phyloP scores from a whole-genome alignment of 441 rosid species.

The Flueggea neowawraea region DNA sequence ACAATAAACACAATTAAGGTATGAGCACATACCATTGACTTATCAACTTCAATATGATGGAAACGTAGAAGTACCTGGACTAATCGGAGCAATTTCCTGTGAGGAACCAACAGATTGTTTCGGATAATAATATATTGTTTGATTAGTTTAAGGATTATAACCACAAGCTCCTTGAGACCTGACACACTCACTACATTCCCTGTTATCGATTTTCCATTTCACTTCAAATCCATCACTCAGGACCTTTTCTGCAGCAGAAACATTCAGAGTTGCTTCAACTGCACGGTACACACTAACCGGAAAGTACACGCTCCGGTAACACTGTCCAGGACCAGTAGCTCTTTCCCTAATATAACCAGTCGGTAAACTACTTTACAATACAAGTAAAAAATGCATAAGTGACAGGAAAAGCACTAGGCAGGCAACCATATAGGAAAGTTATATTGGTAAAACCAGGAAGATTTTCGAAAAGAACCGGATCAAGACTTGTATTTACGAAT shows the following conservation, averaged over 20 bases:
- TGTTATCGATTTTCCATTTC: slow-evolving; percentile 23
- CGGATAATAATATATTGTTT: slow-evolving; percentile 22
- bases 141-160: background rate
- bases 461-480: slow-evolving; percentile 18
- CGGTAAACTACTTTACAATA: background rate
- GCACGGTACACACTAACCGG: slow-evolving; percentile 6
- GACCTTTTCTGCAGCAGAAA: background rate
- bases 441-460: slow-evolving; percentile 12
- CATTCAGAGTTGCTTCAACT: background rate
- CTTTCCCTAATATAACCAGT: background rate
- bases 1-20: too few species aligned
- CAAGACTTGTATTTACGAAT: slow-evolving; percentile 20
- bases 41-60: too few species aligned
- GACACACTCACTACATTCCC: slow-evolving; percentile 26
- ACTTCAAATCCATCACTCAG: slow-evolving; percentile 42
- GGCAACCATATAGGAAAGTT: slow-evolving; percentile 31
- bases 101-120: background rate
- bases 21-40: too few species aligned
- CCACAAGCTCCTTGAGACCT: slow-evolving; percentile 33
- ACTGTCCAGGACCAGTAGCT: background rate
- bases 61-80: too few species aligned
- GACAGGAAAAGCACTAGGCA: accelerated
- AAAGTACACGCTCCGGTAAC: slow-evolving; percentile 23
- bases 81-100: too few species aligned
- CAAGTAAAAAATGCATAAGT: slow-evolving; percentile 9